Evolutionary conservation across 768 basidiomycete genomes (phyloP).

Genomic region (Serendipita sp.): DNA sequence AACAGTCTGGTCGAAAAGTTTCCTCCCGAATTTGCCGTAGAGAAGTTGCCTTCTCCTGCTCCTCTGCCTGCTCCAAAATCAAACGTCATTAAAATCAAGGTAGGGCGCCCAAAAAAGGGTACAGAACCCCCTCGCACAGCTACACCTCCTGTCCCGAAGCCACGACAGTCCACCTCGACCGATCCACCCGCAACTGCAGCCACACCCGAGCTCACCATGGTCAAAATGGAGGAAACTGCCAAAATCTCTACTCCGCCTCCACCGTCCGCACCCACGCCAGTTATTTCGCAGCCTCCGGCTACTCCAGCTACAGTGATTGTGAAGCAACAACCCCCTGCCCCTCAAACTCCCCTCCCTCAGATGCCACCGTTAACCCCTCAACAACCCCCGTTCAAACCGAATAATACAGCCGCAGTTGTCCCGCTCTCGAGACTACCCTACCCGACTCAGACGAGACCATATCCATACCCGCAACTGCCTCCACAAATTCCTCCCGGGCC

Average conservation of each 20-base stretch:
- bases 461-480: constrained; percentile 7
- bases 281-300: constrained; percentile 18
- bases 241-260: not conserved
- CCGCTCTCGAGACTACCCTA: not conserved
- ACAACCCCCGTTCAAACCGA: constrained; percentile 9
- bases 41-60: constrained; percentile 9
- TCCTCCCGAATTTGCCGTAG: constrained; percentile 39
- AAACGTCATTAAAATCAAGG: constrained; percentile 12
- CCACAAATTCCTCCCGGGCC: constrained; percentile 23
- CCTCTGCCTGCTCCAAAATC: constrained; percentile 10
- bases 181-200: not conserved
- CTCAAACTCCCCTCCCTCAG: constrained; percentile 24
- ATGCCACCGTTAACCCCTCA: constrained; percentile 21
- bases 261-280: constrained; percentile 12
- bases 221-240: not conserved
- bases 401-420: constrained; percentile 4
- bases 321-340: constrained; percentile 1
- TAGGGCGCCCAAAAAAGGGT: constrained; percentile 12
- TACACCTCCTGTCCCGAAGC: not conserved
- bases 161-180: not conserved
- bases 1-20: constrained; percentile 64
- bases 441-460: not conserved
- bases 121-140: constrained; percentile 9
- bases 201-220: not conserved
- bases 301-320: constrained; percentile 11